These are phyloP conservation scores for Peniophora sp. DNA, from an alignment of 1,284 basidiomycete genomes.

Conservation along the genomic window DNA sequence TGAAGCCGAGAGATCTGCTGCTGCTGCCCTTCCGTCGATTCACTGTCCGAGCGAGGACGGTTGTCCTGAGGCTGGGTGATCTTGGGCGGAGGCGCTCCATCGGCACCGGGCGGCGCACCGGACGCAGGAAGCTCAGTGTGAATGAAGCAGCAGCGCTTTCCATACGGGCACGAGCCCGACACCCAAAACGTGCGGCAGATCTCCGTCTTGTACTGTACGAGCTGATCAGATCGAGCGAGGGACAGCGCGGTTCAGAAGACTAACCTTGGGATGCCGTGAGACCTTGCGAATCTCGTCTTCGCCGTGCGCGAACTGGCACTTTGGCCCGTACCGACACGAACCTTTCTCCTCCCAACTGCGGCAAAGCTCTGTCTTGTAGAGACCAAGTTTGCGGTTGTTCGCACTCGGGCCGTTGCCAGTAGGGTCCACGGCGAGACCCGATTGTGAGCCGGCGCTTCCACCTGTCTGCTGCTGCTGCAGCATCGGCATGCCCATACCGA, in stretches of 20 bases:
- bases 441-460: conserved; percentile 2
- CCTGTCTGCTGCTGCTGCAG: conserved; percentile 14
- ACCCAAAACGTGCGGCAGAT: conserved; percentile 91
- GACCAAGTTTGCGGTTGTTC: conserved; percentile 79
- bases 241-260: conserved; percentile 10
- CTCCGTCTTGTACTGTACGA: conserved; percentile 78
- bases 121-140: conserved; percentile 73
- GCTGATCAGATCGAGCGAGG: conserved; percentile 3
- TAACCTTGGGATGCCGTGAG: conserved; percentile 78
- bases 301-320: conserved; percentile 89
- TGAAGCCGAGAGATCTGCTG: conserved; percentile 61
- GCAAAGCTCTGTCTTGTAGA: conserved; percentile 91
- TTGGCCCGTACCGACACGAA: conserved; percentile 76
- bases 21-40: conserved; percentile 52
- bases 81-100: conserved; percentile 39
- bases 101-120: conserved; percentile 42
- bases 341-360: conserved; percentile 93
- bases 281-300: conserved; percentile 80
- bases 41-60: conserved; percentile 70
- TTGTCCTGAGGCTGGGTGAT: conserved; percentile 30
- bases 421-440: conserved; percentile 21
- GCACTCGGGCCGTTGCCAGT: conserved; percentile 62
- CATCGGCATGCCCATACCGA: conserved; percentile 30
- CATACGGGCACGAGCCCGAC: conserved; percentile 84
- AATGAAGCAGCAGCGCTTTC: conserved; percentile 86